These are phyloP conservation scores for Mycothermus thermophilus DNA, from an alignment of 495 filamentous ascomycete genomes.

Conservation along the genomic window DNA sequence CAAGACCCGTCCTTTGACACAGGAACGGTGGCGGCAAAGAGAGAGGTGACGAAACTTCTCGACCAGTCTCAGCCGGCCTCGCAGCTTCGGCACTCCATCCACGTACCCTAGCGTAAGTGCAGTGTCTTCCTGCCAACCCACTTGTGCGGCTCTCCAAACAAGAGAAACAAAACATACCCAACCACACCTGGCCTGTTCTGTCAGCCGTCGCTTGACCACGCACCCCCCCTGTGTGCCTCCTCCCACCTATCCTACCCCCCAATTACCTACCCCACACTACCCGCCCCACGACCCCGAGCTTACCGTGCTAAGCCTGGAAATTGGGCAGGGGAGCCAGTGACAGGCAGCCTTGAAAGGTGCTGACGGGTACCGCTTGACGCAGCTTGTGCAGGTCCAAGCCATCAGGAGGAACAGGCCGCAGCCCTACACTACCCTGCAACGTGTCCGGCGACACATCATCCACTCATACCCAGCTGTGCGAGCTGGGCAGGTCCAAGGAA, in stretches of 20 bases:
- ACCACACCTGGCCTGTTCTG: too few relatives aligned
- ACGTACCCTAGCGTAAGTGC: too few relatives aligned
- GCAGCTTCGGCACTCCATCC: too few relatives aligned
- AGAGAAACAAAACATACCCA: too few relatives aligned
- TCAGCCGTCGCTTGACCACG: too few relatives aligned
- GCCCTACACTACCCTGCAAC: slow-evolving; percentile 38
- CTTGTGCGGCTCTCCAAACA: too few relatives aligned
- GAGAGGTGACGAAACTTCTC: too few relatives aligned
- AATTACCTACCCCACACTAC: slow-evolving; percentile 6
- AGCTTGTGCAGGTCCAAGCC: slow-evolving; percentile 35
- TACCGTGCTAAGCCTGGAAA: slow-evolving; percentile 34
- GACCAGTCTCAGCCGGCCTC: too few relatives aligned
- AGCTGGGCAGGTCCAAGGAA: slow-evolving; percentile 42
- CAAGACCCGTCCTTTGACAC: too few relatives aligned
- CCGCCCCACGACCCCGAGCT: slow-evolving; percentile 19
- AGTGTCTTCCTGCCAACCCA: too few relatives aligned
- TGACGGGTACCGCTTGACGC: slow-evolving; percentile 24
- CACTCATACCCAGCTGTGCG: slow-evolving; percentile 33
- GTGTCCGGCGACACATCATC: slow-evolving; percentile 43
- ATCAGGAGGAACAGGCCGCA: slow-evolving; percentile 26
- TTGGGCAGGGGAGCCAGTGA: slow-evolving; percentile 31
- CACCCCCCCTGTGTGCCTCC: slow-evolving; percentile 11
- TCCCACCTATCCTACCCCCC: slow-evolving; percentile 7
- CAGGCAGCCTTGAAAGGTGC: slow-evolving; percentile 27
- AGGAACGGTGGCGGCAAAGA: too few relatives aligned